phyloP scores from a whole-genome alignment of 2,329 filamentous ascomycete species.

The Calonectria fujianensis region DNA sequence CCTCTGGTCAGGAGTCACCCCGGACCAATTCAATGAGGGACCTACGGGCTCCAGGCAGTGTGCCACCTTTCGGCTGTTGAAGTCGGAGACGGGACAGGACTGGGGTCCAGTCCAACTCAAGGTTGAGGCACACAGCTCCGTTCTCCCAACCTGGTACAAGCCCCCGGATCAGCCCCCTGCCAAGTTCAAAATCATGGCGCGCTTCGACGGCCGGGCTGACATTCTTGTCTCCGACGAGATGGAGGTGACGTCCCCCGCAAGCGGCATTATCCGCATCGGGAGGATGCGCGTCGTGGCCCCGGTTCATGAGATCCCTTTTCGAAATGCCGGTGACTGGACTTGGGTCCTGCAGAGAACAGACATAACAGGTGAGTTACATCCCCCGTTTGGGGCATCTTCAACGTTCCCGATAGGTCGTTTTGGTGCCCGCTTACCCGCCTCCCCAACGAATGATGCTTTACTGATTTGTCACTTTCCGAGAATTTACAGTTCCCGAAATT shows the following conservation, averaged over 20 bases:
- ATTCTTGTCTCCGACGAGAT: not conserved
- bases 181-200: not conserved
- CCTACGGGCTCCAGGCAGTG: not conserved
- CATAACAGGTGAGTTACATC: not conserved
- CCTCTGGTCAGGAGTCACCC: not conserved
- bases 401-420: not conserved
- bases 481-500: not conserved
- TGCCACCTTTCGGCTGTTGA: not conserved
- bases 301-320: constrained; percentile 4
- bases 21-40: not conserved
- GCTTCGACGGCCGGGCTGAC: not conserved
- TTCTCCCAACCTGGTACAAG: not conserved
- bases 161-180: not conserved
- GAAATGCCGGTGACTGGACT: constrained; percentile 13
- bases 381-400: not conserved
- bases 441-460: not conserved
- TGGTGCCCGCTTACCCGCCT: not conserved
- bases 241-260: not conserved
- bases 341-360: constrained; percentile 1
- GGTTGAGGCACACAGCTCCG: not conserved
- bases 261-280: not conserved
- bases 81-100: not conserved
- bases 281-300: constrained; percentile 8
- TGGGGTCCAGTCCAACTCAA: not conserved
- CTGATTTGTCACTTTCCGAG: not conserved